Base-by-base conservation (phyloP, 345 rosid genomes). In the Eutrema heterophyllum region DNA sequence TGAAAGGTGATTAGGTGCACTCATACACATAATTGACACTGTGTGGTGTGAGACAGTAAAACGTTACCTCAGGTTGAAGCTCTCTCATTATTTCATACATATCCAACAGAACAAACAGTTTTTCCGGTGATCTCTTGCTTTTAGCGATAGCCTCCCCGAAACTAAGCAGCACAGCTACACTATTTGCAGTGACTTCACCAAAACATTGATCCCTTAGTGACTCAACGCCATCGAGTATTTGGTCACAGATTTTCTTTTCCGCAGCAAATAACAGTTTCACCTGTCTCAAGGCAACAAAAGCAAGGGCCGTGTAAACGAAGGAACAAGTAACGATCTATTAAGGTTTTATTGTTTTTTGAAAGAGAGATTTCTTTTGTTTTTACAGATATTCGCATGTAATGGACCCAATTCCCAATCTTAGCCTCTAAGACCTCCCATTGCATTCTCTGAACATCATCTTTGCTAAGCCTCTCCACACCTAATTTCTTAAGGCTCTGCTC, bases 41-140 rank as follows among this genome's bases (percentile, higher is more conserved):
- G 13, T 36, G 18, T 62, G 15, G 7, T 44, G 58, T 56, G 60
- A 68, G 64, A 67, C 53, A 75, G 61, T 43, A 53, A 62, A 62
- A 69, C 46, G 53, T 39, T 89, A 95, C 99, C 96, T 86, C 99
- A 29, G 93, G 82, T 64, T 86, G 88, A 72, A 92, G 87, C 81
- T 92, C 99, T 79, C 97, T 83, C 99, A 95, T 89, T 49, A 92
- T 92, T 86, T 95, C 99, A 56, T 87, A 95, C 99, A 95, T 95
- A 81, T 95, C 99, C 65, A 95, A 66, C 54, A 92, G 84, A 75
- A 92, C 98, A 77, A 96, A 96, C 30, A 96, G 69, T 61, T 92
- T 92, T 75, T 96, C 98, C 0, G 99, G 98, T 2, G 99, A 96
- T 80, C 99, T 86, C 83, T 90, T 96, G 89, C 99, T 92, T 84